Percentiles rank a stretch among this genome's conserved stretches.
phyloP scores from a whole-genome alignment of 2,329 filamentous ascomycete species.

The Hypoxylon sp. region DNA sequence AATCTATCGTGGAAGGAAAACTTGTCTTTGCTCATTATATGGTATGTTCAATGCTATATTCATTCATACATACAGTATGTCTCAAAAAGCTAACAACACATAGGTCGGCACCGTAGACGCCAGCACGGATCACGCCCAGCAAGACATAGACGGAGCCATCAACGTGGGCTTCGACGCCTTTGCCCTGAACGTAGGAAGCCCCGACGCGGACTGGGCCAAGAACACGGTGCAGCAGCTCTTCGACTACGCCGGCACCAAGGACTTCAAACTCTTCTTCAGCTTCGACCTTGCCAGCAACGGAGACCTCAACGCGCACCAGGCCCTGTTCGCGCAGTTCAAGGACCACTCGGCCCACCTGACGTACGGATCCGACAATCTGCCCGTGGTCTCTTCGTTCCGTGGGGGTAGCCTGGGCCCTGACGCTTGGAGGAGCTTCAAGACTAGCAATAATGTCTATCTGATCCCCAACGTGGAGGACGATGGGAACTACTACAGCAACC shows the following conservation, averaged over 20 bases:
- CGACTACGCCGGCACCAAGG: constrained; percentile 40
- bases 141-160: constrained; percentile 46
- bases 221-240: constrained; percentile 45
- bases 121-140: constrained; percentile 38
- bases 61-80: not conserved
- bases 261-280: constrained; percentile 50
- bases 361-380: constrained; percentile 40
- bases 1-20: constrained; percentile 36
- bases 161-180: constrained; percentile 47
- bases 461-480: constrained; percentile 47
- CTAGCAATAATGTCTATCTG: constrained; percentile 45
- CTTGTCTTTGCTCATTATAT: constrained; percentile 44
- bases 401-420: constrained; percentile 39
- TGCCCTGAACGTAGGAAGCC: constrained; percentile 47
- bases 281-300: constrained; percentile 46
- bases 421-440: constrained; percentile 43
- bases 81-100: constrained; percentile 11
- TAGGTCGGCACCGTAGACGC: constrained; percentile 36
- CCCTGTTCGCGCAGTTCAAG: constrained; percentile 40
- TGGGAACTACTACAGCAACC: constrained; percentile 46
- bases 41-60: constrained; percentile 26
- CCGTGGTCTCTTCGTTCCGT: constrained; percentile 47
- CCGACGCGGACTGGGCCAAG: constrained; percentile 39
- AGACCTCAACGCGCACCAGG: constrained; percentile 40
- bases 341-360: constrained; percentile 44